Evolutionary conservation across 139 green algal genomes (phyloP).

Genomic region (Nannochloris sp.): DNA sequence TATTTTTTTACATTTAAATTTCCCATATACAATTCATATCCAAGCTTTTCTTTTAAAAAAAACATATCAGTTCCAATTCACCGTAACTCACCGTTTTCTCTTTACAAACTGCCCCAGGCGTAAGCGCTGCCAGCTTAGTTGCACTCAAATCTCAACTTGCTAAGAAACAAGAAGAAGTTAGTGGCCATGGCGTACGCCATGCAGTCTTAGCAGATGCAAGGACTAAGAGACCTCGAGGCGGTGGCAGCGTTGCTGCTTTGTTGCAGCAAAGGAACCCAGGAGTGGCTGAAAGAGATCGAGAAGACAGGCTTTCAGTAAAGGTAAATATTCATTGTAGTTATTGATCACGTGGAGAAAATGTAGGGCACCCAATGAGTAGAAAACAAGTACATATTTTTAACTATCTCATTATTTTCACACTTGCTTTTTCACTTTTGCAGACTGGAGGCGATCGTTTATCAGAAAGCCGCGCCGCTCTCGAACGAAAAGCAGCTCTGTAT

Average conservation of each 20-base stretch:
- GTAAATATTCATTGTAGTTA: background rate
- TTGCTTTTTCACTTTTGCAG: too few species aligned
- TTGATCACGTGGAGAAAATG: background rate
- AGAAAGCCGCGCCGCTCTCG: conserved; percentile 53
- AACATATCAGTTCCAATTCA: background rate
- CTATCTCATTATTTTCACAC: too few species aligned
- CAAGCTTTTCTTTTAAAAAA: background rate
- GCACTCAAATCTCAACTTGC: conserved; percentile 52
- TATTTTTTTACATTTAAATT: background rate
- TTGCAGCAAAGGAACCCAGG: conserved; percentile 47
- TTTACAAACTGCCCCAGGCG: conserved; percentile 13
- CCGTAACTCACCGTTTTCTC: background rate
- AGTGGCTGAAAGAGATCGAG: conserved; percentile 50
- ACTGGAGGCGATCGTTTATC: conserved; percentile 14
- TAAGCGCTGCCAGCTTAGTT: background rate
- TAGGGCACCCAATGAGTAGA: too few species aligned
- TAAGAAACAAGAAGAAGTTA: conserved; percentile 42
- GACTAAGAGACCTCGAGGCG: background rate
- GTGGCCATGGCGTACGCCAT: background rate
- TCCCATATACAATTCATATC: background rate
- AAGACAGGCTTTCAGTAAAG: conserved; percentile 59
- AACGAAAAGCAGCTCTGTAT: conserved; percentile 77
- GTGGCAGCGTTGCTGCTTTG: conserved; percentile 20
- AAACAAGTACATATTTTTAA: too few species aligned
- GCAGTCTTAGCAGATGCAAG: too few species aligned